phyloP scores from a whole-genome alignment of 495 filamentous ascomycete species.

The Podospora comata region DNA sequence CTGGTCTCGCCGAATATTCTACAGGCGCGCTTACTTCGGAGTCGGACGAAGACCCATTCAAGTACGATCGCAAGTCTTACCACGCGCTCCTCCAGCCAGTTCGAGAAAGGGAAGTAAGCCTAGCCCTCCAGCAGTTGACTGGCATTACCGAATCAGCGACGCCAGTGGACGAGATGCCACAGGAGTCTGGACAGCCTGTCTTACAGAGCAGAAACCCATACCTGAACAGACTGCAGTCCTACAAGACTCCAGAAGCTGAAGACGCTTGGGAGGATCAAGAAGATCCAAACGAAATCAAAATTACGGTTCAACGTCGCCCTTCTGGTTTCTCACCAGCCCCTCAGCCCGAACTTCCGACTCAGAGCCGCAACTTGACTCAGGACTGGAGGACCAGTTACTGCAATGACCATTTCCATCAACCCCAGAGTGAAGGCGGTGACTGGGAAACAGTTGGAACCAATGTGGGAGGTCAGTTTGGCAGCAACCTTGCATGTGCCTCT shows the following conservation, averaged over 20 bases:
- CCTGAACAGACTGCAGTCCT: constrained; percentile 17
- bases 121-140: constrained; percentile 23
- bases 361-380: not conserved
- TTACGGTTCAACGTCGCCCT: constrained; percentile 11
- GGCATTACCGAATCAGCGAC: not conserved
- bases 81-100: constrained; percentile 25
- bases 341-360: not conserved
- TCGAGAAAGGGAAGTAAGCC: constrained; percentile 32
- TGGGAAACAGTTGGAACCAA: constrained; percentile 32
- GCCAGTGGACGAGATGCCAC: not conserved
- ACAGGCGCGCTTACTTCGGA: constrained; percentile 20
- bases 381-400: not conserved
- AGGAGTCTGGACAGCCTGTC: not conserved
- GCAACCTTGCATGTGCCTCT: constrained; percentile 26
- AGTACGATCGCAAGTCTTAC: constrained; percentile 30
- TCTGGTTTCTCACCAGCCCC: not conserved
- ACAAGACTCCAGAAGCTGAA: constrained; percentile 9
- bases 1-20: constrained; percentile 9
- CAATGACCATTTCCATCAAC: constrained; percentile 7
- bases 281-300: constrained; percentile 16
- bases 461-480: constrained; percentile 27
- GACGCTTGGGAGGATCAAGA: constrained; percentile 18
- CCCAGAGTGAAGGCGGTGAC: constrained; percentile 26
- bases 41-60: constrained; percentile 36
- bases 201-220: constrained; percentile 20